A percentile compares a stretch with the other conserved stretches of the same genome.
phyloP scores from a whole-genome alignment of 1,284 basidiomycete species.

The Abortiporus biennis region DNA sequence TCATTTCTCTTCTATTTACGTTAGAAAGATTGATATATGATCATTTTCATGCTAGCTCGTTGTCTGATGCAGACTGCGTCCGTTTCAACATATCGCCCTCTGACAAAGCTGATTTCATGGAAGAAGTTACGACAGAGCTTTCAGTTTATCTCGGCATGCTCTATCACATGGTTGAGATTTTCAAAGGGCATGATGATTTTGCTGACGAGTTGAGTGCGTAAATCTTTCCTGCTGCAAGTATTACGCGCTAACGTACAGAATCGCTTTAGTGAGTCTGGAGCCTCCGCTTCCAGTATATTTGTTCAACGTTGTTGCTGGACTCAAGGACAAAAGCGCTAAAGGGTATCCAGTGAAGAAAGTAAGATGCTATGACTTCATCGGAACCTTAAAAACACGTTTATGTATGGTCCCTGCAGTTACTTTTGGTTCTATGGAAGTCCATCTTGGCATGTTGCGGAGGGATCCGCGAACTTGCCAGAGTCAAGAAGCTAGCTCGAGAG shows the following conservation, averaged over 20 bases:
- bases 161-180: constrained; percentile 90
- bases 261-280: constrained; percentile 79
- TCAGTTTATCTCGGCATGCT: constrained; percentile 90
- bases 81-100: constrained; percentile 62
- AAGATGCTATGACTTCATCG: constrained; percentile 9
- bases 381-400: constrained; percentile 1
- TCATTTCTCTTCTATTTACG: constrained; percentile 7
- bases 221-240: constrained; percentile 10
- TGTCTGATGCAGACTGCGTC: constrained; percentile 65
- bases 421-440: constrained; percentile 96
- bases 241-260: constrained; percentile 13
- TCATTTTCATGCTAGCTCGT: constrained; percentile 37
- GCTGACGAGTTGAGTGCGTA: constrained; percentile 91
- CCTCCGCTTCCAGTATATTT: constrained; percentile 93
- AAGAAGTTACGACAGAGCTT: constrained; percentile 86
- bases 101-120: constrained; percentile 75
- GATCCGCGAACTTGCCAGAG: constrained; percentile 77
- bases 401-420: constrained; percentile 46
- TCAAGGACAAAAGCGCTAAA: constrained; percentile 92
- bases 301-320: constrained; percentile 81
- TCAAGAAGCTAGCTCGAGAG: constrained; percentile 84
- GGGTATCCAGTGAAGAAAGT: constrained; percentile 97
- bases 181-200: constrained; percentile 88
- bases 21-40: constrained; percentile 1
- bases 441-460: constrained; percentile 92